Evolutionary conservation across 768 basidiomycete species (phyloP).

Genomic region (Rhizopogon vulgaris): DNA sequence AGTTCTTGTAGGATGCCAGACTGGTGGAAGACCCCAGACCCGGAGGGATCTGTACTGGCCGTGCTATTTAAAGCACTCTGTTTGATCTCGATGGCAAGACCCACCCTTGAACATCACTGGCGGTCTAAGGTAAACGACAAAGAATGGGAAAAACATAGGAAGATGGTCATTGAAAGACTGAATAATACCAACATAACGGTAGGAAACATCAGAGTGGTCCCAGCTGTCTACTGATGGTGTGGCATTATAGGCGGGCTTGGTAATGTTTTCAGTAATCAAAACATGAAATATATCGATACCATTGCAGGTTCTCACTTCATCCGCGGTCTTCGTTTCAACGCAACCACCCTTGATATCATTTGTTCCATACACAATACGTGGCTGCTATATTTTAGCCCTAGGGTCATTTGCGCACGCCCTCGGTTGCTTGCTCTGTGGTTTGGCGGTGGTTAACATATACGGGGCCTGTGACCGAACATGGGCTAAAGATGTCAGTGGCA

Average conservation of each 20-base stretch:
- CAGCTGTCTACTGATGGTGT: not conserved
- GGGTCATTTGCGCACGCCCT: conserved; percentile 2
- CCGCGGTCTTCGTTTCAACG: not conserved
- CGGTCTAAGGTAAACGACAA: not conserved
- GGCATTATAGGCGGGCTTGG: not conserved
- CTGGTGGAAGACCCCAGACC: not conserved
- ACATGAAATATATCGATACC: not conserved
- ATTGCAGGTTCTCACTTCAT: conserved; percentile 1
- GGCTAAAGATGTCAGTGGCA: not conserved
- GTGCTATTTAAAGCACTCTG: not conserved
- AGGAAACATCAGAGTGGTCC: not conserved
- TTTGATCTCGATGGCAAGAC: not conserved
- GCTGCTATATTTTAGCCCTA: not conserved
- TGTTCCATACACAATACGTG: not conserved
- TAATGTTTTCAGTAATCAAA: not conserved
- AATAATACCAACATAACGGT: not conserved
- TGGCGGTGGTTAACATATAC: not conserved
- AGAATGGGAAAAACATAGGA: not conserved
- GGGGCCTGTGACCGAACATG: not conserved
- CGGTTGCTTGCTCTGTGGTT: not conserved
- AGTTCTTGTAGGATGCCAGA: not conserved
- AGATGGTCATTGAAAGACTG: not conserved
- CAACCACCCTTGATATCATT: not conserved
- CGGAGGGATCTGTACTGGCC: not conserved
- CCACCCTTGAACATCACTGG: conserved; percentile 1